A percentile compares a stretch with the other conserved stretches of the same genome.
These are phyloP conservation scores for Tanacetum coccineum DNA, from an alignment of 129 eudicot species.

Conservation along the genomic window DNA sequence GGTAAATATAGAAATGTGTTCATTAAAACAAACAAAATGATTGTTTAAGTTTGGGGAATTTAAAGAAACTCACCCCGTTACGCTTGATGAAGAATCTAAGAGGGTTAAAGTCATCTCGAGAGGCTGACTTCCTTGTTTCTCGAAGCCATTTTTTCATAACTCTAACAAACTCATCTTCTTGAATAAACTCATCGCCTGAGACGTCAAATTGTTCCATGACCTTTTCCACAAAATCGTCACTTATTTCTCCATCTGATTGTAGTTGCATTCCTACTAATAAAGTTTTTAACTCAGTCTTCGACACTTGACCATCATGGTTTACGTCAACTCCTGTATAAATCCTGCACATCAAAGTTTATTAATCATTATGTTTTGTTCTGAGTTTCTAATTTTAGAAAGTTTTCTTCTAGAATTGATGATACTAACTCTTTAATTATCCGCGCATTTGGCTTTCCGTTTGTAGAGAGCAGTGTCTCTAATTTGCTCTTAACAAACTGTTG, in stretches of 20 bases:
- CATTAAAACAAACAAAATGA: not conserved
- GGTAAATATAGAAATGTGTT: not conserved
- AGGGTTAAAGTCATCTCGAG: slow-evolving; percentile 22
- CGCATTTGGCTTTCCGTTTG: slow-evolving; percentile 51
- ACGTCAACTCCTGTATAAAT: slow-evolving; percentile 45
- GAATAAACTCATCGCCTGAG: slow-evolving; percentile 38
- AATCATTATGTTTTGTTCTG: not conserved
- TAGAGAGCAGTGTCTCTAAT: slow-evolving; percentile 38
- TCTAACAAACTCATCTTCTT: slow-evolving; percentile 43
- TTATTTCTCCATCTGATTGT: slow-evolving; percentile 37
- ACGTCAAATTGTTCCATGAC: slow-evolving; percentile 47
- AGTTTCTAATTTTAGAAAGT: not conserved
- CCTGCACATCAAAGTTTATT: slow-evolving; percentile 24
- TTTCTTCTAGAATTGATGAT: not conserved
- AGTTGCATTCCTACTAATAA: slow-evolving; percentile 44
- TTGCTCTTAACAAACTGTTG: slow-evolving; percentile 46
- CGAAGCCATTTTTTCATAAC: slow-evolving; percentile 37
- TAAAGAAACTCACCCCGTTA: slow-evolving; percentile 28
- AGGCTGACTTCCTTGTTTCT: slow-evolving; percentile 23
- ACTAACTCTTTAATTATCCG: slow-evolving; percentile 50
- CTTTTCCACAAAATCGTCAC: slow-evolving; percentile 29
- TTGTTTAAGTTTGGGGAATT: not conserved
- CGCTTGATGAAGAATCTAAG: slow-evolving; percentile 19
- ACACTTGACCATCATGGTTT: slow-evolving; percentile 35
- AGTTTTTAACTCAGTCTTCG: slow-evolving; percentile 45